Base-by-base conservation (phyloP, 495 filamentous ascomycete genomes). In the Geoglossum glabrum region DNA sequence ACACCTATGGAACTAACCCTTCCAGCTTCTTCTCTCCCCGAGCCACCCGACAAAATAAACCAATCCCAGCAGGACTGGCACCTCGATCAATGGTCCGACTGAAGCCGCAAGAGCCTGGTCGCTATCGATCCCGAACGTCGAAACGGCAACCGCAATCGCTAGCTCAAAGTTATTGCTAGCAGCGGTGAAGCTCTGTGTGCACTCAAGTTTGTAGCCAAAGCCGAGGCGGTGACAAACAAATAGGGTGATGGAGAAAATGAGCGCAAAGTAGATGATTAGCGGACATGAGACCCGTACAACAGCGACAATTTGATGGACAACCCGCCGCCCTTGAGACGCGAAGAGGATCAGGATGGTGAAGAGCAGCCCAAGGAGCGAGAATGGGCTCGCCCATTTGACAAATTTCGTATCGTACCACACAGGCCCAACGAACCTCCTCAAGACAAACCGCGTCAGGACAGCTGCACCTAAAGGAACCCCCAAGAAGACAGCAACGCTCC, bases 81-180 rank as follows among this genome's bases (percentile, higher is more conserved):
- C 90, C 66, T 95, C 90, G 60, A 96, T 86, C 63, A 97, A 66
- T 13, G 90, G 90, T 3, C 90, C 90, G 0, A 95, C 89, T 1
- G 89, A 95, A 11, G 85, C 74, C n/a, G 90, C 90, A 28, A 95
- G 70, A 0, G 89, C 90, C 65, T 95, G 86, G 47, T 90, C 83
- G 62, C 83, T 87, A 28, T 81, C 70, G 0, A 84, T 76, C 0
- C 90, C 90, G 71, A 83, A 95, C 2, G 83, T 81, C 3, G 88
- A 86, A 4, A 95, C 81, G 1, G 86, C 89, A 1, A 96, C 89
- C 1, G 90, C 90, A 70, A 96, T 94, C 0, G 90, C 90, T 19
- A 95, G 69, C 72, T 95, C 90, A 63, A 96, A 95, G 64, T 95
- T 95, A 61, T 96, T 96, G 66, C 88, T 95, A 3, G 90, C 90